Evolutionary conservation across 1,139 yeast genomes (phyloP).

Genomic region (Candida pseudocylindracea): DNA sequence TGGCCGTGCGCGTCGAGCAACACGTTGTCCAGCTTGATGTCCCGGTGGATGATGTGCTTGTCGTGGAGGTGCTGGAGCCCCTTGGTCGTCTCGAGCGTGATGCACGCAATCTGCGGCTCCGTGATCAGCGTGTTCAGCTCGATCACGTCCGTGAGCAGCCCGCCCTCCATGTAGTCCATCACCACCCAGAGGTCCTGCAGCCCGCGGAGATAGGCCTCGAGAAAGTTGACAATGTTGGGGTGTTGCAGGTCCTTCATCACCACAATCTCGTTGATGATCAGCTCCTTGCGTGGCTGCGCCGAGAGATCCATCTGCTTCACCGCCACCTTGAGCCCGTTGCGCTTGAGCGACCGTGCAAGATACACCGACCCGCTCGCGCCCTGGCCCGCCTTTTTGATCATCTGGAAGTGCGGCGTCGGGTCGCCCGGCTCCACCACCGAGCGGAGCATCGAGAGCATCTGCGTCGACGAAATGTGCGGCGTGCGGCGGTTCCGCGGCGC

Average conservation of each 20-base stretch:
- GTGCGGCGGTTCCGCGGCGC: no score
- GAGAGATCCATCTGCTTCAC: constrained; percentile 90
- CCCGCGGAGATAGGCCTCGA: constrained; percentile 21
- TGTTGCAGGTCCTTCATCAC: constrained; percentile 27
- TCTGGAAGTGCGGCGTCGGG: constrained; percentile 69
- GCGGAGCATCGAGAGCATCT: constrained; percentile 62
- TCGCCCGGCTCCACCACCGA: constrained; percentile 68
- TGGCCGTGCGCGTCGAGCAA: constrained; percentile 68
- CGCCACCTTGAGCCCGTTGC: constrained; percentile 33
- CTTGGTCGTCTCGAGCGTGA: constrained; percentile 76
- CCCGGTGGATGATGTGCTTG: constrained; percentile 86
- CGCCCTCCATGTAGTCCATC: constrained; percentile 22
- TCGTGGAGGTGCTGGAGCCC: constrained; percentile 83
- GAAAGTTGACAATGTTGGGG: constrained; percentile 22
- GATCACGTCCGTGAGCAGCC: constrained; percentile 66
- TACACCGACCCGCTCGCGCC: constrained; percentile 97
- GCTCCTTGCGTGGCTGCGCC: constrained; percentile 84
- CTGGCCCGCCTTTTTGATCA: constrained; percentile 94
- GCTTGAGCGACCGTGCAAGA: constrained; percentile 47
- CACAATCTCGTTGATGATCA: constrained; percentile 38
- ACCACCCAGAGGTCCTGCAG: constrained; percentile 13
- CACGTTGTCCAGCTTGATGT: constrained; percentile 88
- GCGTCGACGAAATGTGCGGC: constrained; percentile 7
- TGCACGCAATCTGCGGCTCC: constrained; percentile 72
- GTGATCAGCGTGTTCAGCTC: constrained; percentile 49